Conservation (phyloP, 768 basidiomycete genomes). For the Butyriboletus loyo region DNA sequence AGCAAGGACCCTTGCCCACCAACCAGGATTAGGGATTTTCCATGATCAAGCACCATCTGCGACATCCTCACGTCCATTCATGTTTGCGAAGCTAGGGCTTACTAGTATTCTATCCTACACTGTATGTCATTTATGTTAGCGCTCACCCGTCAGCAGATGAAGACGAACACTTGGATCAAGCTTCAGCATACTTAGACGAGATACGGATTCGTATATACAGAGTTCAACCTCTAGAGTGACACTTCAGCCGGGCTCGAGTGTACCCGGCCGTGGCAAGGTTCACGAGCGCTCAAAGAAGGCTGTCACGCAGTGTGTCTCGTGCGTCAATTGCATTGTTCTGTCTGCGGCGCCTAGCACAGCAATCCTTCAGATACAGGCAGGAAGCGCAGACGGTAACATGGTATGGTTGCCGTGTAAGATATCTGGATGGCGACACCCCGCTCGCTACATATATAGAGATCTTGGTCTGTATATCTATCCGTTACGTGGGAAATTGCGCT, state of each 20-base stretch:
- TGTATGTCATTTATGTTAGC: no score
- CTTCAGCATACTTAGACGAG: constrained; percentile 20
- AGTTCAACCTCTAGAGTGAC: background rate
- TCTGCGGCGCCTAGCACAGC: background rate
- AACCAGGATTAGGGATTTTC: background rate
- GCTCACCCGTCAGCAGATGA: constrained; percentile 24
- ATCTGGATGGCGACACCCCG: constrained; percentile 16
- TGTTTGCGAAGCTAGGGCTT: constrained; percentile 26
- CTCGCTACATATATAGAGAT: constrained; percentile 30
- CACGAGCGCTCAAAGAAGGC: constrained; percentile 33
- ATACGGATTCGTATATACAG: constrained; percentile 15
- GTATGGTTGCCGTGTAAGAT: background rate
- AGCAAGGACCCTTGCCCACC: constrained; percentile 9
- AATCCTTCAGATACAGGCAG: constrained; percentile 20
- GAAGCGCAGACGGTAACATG: constrained; percentile 2
- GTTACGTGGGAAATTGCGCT: background rate
- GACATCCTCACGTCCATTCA: constrained; percentile 19
- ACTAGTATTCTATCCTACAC: constrained; percentile 23
- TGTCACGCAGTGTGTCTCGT: constrained; percentile 29
- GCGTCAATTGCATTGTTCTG: constrained; percentile 1
- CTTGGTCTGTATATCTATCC: constrained; percentile 14
- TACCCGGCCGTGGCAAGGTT: constrained; percentile 14
- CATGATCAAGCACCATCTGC: constrained; percentile 2
- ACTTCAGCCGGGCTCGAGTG: background rate
- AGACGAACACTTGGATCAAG: constrained; percentile 19